Percentiles rank a stretch among this genome's conserved stretches.
Evolutionary conservation across 176 grass and related monocot species (phyloP).

Genomic region (Carex cristatella): DNA sequence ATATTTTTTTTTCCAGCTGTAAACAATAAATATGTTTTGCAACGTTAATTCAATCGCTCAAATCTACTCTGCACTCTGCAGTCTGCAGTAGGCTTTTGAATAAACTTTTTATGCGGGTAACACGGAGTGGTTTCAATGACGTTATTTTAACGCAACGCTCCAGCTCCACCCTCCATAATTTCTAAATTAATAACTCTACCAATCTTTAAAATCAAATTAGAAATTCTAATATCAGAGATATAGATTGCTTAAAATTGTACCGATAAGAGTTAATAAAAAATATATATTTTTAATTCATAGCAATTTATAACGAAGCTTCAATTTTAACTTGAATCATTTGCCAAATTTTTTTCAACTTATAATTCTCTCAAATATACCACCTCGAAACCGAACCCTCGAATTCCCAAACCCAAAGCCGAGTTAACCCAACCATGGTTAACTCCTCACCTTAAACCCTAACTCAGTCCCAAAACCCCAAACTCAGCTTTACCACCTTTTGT

Average conservation of each 20-base stretch:
- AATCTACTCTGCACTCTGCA: too few relatives aligned
- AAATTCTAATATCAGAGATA: too few relatives aligned
- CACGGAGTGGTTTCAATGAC: background rate
- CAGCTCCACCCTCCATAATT: background rate
- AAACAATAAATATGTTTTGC: background rate
- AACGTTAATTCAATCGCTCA: background rate
- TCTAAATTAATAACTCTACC: too few relatives aligned
- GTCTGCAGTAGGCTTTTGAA: background rate
- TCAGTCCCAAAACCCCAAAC: constrained; percentile 34
- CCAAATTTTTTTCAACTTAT: too few relatives aligned
- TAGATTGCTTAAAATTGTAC: too few relatives aligned
- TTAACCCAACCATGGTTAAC: constrained; percentile 27
- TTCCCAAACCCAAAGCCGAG: constrained; percentile 13
- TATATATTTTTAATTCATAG: too few relatives aligned
- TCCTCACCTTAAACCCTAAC: constrained; percentile 24
- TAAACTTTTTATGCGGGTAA: background rate
- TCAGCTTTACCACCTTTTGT: too few relatives aligned
- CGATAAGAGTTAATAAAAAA: too few relatives aligned
- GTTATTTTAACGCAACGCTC: background rate
- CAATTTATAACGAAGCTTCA: too few relatives aligned
- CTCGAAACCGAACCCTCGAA: background rate
- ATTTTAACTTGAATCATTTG: too few relatives aligned
- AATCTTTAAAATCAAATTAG: too few relatives aligned
- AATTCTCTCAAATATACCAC: too few relatives aligned
- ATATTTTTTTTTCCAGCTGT: background rate